phyloP scores from a whole-genome alignment of 805 yeast genomes.

The Candida methanosorbosa region DNA sequence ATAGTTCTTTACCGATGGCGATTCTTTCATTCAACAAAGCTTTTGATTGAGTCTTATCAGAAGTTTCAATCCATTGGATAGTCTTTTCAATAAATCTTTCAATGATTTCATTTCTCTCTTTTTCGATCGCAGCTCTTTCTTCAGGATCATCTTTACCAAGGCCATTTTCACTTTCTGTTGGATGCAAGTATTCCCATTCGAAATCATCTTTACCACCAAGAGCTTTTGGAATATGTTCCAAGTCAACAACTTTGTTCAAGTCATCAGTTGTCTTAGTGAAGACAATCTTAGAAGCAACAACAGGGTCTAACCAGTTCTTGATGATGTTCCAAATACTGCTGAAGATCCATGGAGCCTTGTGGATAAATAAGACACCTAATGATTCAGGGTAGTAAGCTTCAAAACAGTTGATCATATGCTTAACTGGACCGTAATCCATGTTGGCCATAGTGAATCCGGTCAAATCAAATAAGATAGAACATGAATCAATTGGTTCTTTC shows the following conservation, averaged over 20 bases:
- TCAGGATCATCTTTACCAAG: slow-evolving; percentile 35
- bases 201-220: slow-evolving; percentile 67
- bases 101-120: slow-evolving; percentile 46
- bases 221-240: slow-evolving; percentile 52
- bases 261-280: slow-evolving; percentile 72
- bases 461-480: slow-evolving; percentile 79
- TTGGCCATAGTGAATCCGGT: slow-evolving; percentile 81
- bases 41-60: slow-evolving; percentile 39
- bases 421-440: slow-evolving; percentile 90
- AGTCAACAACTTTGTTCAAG: slow-evolving; percentile 51
- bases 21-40: slow-evolving; percentile 46
- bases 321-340: slow-evolving; percentile 90
- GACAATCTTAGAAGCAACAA: slow-evolving; percentile 82
- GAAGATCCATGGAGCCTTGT: slow-evolving; percentile 96
- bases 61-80: slow-evolving; percentile 67
- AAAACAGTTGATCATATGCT: slow-evolving; percentile 79
- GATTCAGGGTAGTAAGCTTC: slow-evolving; percentile 97
- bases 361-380: slow-evolving; percentile 74
- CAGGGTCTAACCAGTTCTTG: slow-evolving; percentile 94
- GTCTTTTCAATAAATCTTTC: slow-evolving; percentile 56
- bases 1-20: slow-evolving; percentile 40
- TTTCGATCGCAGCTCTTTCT: slow-evolving; percentile 30
- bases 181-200: slow-evolving; percentile 52
- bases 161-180: slow-evolving; percentile 51
- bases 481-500: slow-evolving; percentile 69